Base-by-base conservation (phyloP, 441 rosid genomes). In the Biscutella auriculata region DNA sequence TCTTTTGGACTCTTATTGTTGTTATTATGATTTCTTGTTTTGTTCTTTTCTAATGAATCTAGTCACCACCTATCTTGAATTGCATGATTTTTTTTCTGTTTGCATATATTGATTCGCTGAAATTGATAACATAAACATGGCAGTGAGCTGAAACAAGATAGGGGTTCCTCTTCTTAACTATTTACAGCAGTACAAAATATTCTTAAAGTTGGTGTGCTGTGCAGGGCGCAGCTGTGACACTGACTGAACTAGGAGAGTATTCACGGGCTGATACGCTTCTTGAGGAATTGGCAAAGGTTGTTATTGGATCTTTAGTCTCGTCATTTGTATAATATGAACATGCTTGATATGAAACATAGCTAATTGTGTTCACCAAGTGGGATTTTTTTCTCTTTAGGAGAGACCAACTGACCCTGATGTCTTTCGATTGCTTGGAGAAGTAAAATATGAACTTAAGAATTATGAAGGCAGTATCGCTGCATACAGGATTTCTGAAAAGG, bases 201-300 rank as follows among this genome's bases (percentile, higher is more conserved):
- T 6, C 53, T 19, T 54, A 73, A 60, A 66, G 63, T 66, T 45
- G 27, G 61, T 49, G 33, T 48, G 43, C 46, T 62, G 57, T 81
- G 77, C 76, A 92, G 98, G 96, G 95, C 34, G 86, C 95, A 67
- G 91, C 94, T 40, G 94, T 88, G 63, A 82, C 94, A 41, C 74
- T 84, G 73, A 77, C 79, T 51, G 89, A 88, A 68, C 68, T 92
- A 61, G 96, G 98, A 72, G 94, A 86, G 39, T 88, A 84, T 65
- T 46, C 79, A 21, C 77, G 64, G 56, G 96, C 96, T 39, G 77
- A 73, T 53, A 53, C 78, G 56, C 73, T 77, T 49, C 89, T 92
- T 37, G 84, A 88, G 73, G 83, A 86, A 60, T 61, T 92, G 77
- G 76, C 80, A 27, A 84, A 86, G 95, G 96, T 92, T 82, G 35